A percentile compares a stretch with the other conserved stretches of the same genome.
Conservation (phyloP, 176 grass and related monocot species). For the Melocanna baccifera region DNA sequence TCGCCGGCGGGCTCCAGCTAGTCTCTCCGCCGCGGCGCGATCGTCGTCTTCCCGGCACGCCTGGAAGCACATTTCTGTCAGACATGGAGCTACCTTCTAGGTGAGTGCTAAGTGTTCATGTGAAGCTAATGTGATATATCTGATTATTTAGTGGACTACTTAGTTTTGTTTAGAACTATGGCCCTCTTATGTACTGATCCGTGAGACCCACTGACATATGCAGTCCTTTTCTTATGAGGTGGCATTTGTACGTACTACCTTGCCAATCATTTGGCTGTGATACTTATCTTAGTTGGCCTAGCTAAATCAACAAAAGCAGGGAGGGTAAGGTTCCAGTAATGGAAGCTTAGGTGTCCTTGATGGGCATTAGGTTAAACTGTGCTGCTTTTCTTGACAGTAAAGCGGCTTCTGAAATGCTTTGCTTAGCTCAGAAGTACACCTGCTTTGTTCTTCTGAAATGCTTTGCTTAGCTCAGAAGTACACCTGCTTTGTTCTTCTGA, state of each 20-base stretch:
- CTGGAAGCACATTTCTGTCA: slow-evolving; percentile 30
- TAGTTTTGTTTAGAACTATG: neutral
- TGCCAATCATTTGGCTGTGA: slow-evolving; percentile 18
- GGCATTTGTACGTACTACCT: neutral
- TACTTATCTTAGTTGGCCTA: neutral
- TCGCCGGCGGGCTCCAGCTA: neutral
- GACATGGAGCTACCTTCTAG: neutral
- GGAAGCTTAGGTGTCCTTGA: slow-evolving; percentile 8
- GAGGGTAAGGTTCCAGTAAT: neutral
- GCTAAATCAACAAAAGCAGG: neutral
- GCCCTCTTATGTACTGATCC: neutral
- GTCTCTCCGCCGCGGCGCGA: slow-evolving; percentile 28
- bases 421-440: slow-evolving; percentile 16
- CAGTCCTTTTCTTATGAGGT: neutral
- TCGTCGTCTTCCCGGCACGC: slow-evolving; percentile 41
- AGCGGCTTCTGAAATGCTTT: neutral
- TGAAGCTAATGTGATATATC: neutral
- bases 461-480: slow-evolving; percentile 15
- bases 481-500: neutral
- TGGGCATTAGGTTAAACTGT: neutral
- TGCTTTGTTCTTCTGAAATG: neutral
- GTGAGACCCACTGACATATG: slow-evolving; percentile 3
- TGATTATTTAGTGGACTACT: neutral
- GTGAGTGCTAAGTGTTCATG: neutral
- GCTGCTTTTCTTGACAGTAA: slow-evolving; percentile 29